These are phyloP conservation scores for Fusarium domesticum DNA, from an alignment of 2,329 filamentous ascomycete genomes.

Conservation along the genomic window DNA sequence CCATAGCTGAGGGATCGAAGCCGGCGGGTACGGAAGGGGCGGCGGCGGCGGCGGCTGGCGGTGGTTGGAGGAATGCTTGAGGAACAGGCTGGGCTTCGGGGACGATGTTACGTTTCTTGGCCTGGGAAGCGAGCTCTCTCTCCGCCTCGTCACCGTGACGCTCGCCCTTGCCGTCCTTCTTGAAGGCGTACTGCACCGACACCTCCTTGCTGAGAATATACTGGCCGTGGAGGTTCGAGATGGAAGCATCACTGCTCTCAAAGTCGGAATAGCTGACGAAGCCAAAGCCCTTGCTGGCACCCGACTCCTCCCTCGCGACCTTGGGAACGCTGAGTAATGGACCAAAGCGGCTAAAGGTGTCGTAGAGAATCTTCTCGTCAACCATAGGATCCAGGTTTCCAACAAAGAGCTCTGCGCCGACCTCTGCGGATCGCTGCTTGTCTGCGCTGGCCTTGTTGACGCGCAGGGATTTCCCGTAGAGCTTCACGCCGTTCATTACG, in stretches of 20 bases:
- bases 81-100: conserved; percentile 75
- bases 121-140: conserved; percentile 84
- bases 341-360: conserved; percentile 90
- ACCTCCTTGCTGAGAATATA: conserved; percentile 97
- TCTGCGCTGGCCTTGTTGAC: conserved; percentile 93
- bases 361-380: conserved; percentile 92
- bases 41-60: conserved; percentile 26
- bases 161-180: conserved; percentile 98
- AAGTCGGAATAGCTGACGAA: conserved; percentile 94
- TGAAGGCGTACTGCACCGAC: conserved; percentile 96
- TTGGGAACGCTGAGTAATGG: conserved; percentile 81
- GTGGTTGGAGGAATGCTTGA: conserved; percentile 60
- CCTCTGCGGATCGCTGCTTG: conserved; percentile 89
- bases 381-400: conserved; percentile 94
- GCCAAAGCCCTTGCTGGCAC: conserved; percentile 89
- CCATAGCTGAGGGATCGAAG: conserved; percentile 37
- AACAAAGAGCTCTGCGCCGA: conserved; percentile 94
- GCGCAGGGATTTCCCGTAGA: conserved; percentile 91
- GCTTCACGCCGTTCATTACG: conserved; percentile 91
- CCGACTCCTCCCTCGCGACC: conserved; percentile 85
- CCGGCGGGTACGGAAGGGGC: conserved; percentile 28
- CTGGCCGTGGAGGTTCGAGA: conserved; percentile 90
- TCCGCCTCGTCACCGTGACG: conserved; percentile 93
- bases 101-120: conserved; percentile 89
- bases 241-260: conserved; percentile 87